phyloP scores from a whole-genome alignment of 148 eudicot genomes.

The Vaccinium myrtillus region DNA sequence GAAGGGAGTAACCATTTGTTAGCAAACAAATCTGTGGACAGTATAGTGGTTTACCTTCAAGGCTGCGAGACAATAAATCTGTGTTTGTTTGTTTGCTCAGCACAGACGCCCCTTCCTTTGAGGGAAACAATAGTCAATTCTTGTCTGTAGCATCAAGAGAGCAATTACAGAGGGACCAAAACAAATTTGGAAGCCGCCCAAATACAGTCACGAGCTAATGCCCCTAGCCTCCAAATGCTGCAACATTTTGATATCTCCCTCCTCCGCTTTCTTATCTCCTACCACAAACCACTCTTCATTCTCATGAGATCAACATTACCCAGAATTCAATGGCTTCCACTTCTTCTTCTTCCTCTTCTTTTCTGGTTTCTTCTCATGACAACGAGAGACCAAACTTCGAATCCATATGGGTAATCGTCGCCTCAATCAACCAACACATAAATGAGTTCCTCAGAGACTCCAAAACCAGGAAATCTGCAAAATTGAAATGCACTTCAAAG shows the following conservation, averaged over 20 bases:
- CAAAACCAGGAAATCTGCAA: slow-evolving; percentile 25
- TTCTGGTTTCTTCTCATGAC: not conserved
- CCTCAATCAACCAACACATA: slow-evolving; percentile 32
- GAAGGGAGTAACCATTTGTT: not conserved
- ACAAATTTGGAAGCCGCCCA: slow-evolving; percentile 3
- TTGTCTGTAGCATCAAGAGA: slow-evolving; percentile 22
- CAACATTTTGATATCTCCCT: not conserved
- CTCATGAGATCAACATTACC: slow-evolving; percentile 13
- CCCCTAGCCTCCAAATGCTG: not conserved
- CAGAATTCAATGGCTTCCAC: slow-evolving; percentile 38
- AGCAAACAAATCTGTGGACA: slow-evolving; percentile 2
- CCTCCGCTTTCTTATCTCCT: slow-evolving; percentile 11
- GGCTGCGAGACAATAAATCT: not conserved
- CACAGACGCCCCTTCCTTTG: not conserved
- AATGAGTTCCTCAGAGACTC: slow-evolving; percentile 24
- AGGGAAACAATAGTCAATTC: slow-evolving; percentile 7
- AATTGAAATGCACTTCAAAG: slow-evolving; percentile 38
- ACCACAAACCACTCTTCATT: slow-evolving; percentile 1
- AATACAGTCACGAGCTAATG: slow-evolving; percentile 22
- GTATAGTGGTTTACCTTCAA: slow-evolving; percentile 7
- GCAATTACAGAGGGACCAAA: slow-evolving; percentile 18
- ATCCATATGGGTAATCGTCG: slow-evolving; percentile 27
- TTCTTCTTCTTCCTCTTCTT: slow-evolving; percentile 24
- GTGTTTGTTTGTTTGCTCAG: slow-evolving; percentile 7
- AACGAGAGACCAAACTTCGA: slow-evolving; percentile 30